Evolutionary conservation across 371 early-diverging fungal species (phyloP).

Genomic region (Mortierella sp.): DNA sequence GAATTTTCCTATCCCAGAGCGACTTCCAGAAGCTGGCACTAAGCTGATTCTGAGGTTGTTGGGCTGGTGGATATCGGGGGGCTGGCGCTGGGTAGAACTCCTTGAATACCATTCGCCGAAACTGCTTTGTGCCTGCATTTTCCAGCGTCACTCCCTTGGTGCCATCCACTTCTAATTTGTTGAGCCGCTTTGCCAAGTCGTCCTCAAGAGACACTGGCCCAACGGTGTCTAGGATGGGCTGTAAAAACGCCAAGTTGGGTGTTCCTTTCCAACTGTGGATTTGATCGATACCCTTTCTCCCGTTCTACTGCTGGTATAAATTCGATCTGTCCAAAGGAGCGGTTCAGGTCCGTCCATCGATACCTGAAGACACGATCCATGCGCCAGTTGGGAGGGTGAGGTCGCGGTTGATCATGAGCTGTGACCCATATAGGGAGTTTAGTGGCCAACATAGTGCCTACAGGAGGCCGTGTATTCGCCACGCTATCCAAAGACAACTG

Average conservation of each 20-base stretch:
- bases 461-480: background rate
- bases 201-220: constrained; percentile 5
- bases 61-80: background rate
- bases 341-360: background rate
- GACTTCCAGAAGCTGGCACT: constrained; percentile 2
- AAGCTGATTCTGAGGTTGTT: background rate
- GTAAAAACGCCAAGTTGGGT: background rate
- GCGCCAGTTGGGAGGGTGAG: constrained; percentile 12
- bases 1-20: too few species aligned
- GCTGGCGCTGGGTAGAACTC: background rate
- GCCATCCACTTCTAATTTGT: background rate
- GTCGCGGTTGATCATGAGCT: background rate
- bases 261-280: background rate
- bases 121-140: background rate
- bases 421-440: background rate
- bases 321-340: background rate
- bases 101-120: constrained; percentile 5
- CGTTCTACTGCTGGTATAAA: constrained; percentile 1
- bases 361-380: constrained; percentile 6
- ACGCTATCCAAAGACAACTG: background rate
- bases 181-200: background rate
- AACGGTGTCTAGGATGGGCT: background rate
- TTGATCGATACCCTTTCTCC: background rate
- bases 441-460: background rate
- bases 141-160: constrained; percentile 2